Evolutionary conservation across 2,329 filamentous ascomycete genomes (phyloP), one percentile per base, ranked within the genome.

Genomic region (Paramyrothecium roridum): DNA sequence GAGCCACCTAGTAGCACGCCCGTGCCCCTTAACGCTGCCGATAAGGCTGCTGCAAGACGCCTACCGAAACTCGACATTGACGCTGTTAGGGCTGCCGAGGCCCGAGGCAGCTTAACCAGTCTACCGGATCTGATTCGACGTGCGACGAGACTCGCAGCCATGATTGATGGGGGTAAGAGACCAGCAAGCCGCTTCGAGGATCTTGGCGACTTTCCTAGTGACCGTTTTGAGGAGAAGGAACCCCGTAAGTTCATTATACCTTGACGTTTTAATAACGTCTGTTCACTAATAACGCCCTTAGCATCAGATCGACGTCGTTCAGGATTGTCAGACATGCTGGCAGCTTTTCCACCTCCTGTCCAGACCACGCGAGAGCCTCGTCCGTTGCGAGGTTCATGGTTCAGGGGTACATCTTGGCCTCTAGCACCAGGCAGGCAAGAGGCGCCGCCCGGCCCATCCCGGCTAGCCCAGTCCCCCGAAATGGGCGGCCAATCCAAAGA

Each of bases 91-190:
- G 86, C 88, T 52, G 90, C 90, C 17, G 91, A 97, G 70, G 84
- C 88, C 1, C 85, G 95, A 65, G 93, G 91, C 3, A 97, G 93
- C 68, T 79, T 96, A 59, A 98, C 95, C 2, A 97, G 93, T 72
- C 76, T 99, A 56, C 89, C 93, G 0, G 95, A 98, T 69, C 76
- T 99, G 57, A 98, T 99, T 62, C 83, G 86, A 65, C 85, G 95
- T 63, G 95, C 95, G 12, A 98, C 93, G 1, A 86, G 85, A 61
- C 77, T 98, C 40, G 93, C 93, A 17, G 85, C 90, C 0, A 92
- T 96, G 72, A 86, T 99, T 56, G 93, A 98, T 65, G 87, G 87
- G 61, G 93, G 93, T 13, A 87, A 77, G 59, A 76, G 85, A 61
- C 85, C 85, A 26, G 83, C 76, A 21, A 88, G 85, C 64, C 78